A percentile compares a stretch with the other conserved stretches of the same genome.
phyloP scores from a whole-genome alignment of 257 asterid genomes.

The Solanum tacnaense region DNA sequence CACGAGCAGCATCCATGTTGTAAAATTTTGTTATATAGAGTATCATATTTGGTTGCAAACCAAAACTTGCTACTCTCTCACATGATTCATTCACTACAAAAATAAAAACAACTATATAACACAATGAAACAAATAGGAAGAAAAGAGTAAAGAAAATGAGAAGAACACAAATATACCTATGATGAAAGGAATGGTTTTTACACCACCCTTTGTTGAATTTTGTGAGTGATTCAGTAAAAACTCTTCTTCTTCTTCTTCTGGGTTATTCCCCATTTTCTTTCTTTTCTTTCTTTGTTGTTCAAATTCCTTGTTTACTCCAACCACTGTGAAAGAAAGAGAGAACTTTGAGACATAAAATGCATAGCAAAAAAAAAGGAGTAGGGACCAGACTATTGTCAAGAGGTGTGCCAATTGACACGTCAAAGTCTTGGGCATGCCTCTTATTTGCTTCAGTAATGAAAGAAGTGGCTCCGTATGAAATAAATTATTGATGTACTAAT shows the following conservation, averaged over 20 bases:
- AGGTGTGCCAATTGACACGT: no score
- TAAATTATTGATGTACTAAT: no score
- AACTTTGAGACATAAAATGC: no score
- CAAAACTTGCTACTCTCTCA: constrained; percentile 10
- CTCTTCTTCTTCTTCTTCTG: neutral
- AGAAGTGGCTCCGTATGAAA: no score
- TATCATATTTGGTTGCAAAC: constrained; percentile 10
- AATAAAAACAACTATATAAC: no score
- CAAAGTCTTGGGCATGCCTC: no score
- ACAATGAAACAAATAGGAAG: neutral
- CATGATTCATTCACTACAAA: constrained; percentile 10
- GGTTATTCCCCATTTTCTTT: neutral
- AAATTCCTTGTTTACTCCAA: neutral
- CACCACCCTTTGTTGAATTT: neutral
- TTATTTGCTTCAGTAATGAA: no score
- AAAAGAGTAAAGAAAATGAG: neutral
- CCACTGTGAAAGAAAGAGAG: neutral
- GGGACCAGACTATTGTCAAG: no score
- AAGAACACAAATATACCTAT: neutral
- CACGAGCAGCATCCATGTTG: constrained; percentile 4
- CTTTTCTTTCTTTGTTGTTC: no score
- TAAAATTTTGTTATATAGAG: constrained; percentile 6
- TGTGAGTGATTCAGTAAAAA: neutral
- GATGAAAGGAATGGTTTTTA: constrained; percentile 9
- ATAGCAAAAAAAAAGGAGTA: no score